Evolutionary conservation across 2,329 filamentous ascomycete genomes (phyloP), one percentile per base, ranked within the genome.

Genomic region (Colletotrichum sp.): DNA sequence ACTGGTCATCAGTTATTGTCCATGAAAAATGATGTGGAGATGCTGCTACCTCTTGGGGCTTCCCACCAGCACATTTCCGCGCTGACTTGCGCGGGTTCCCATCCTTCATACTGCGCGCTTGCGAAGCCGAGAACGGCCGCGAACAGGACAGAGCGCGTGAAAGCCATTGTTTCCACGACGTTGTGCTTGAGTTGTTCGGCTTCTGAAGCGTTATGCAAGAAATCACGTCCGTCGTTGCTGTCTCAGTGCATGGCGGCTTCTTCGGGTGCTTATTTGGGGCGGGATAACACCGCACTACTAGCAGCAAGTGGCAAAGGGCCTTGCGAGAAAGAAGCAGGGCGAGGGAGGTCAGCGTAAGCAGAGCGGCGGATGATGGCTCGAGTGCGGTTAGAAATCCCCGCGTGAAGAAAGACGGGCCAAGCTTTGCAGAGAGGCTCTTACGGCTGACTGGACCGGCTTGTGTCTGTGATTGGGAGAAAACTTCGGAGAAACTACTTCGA

Each of bases 31-130:
- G 4, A 3, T n/a, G 15, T 3, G 44, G n/a, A 13, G 25, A 25
- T 25, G 19, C 16, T 34, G 80, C 75, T 36, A 44, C 39, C 39
- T 44, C 39, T 44, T 0, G 39, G 39, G 3, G 39, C 39, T 44
- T 44, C 39, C 39, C 39, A 44, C 0, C 3, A 44, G 39, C 39
- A 44, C 39, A 44, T 44, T 3, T 0, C 8, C 8, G 39, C 39
- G 8, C 39, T 44, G 8, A 44, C 2, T 64, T 1, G 1, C 79
- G 82, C 59, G 79, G 8, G 79, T 76, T 5, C 89, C 91, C 79
- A 90, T 85, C 67, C 90, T 79, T 13, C 88, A 88, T 4, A 87
- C 39, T 44, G 39, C 5, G 8, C 34, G 7, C 3, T 3, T 7
- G 34, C 3, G 34, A 36, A 3, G 34, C 34, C 15, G 34, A 36